Conservation (phyloP, 345 rosid species). For the Kernera saxatilis region DNA sequence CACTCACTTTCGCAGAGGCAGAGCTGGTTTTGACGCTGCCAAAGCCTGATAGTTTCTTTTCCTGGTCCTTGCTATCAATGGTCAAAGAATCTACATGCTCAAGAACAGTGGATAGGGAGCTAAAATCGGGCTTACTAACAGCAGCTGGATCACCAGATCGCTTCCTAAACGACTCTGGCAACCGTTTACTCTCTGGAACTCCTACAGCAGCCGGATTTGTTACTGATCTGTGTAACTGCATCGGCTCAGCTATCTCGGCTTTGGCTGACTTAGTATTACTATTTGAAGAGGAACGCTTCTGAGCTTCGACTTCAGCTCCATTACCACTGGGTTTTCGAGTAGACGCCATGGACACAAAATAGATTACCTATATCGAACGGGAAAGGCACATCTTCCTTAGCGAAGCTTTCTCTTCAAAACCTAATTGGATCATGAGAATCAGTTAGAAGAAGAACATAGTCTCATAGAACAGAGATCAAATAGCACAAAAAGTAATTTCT, state of each 20-base stretch:
- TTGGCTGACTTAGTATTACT: conserved; percentile 31
- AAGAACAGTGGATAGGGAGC: conserved; percentile 36
- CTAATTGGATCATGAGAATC: conserved; percentile 11
- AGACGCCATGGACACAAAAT: conserved; percentile 22
- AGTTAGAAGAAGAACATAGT: conserved; percentile 7
- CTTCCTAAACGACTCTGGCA: conserved; percentile 35
- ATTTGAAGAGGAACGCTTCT: conserved; percentile 32
- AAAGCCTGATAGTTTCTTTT: conserved; percentile 54
- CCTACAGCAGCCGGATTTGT: conserved; percentile 33
- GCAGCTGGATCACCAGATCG: conserved; percentile 34
- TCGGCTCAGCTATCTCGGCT: conserved; percentile 25
- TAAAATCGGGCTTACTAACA: conserved; percentile 35
- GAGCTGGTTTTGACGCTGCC: conserved; percentile 75
- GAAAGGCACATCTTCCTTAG: conserved; percentile 7
- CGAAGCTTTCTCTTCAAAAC: background rate
- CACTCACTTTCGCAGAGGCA: conserved; percentile 72
- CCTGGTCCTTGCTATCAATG: conserved; percentile 53
- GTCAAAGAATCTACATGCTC: conserved; percentile 39
- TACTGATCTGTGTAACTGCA: conserved; percentile 28
- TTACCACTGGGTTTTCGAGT: conserved; percentile 35
- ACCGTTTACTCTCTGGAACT: conserved; percentile 41
- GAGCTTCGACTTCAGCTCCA: conserved; percentile 37
- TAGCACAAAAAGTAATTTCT: background rate
- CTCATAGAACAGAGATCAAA: background rate
- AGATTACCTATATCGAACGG: background rate